phyloP scores from a whole-genome alignment of 371 early-diverging fungal genomes.

The Conidiobolus incongruus region DNA sequence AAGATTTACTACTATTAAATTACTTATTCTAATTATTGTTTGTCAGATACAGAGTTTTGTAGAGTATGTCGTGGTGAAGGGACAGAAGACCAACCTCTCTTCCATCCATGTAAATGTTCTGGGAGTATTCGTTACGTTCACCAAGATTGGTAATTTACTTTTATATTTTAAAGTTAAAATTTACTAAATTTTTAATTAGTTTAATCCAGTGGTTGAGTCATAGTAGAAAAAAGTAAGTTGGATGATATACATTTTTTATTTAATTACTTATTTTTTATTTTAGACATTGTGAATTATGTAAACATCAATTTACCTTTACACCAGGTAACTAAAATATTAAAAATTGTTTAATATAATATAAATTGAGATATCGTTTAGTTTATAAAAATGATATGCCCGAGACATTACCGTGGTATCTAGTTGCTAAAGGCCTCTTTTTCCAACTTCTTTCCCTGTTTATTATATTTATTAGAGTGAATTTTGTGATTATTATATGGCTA shows the following conservation, averaged over 20 bases:
- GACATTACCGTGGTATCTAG: conserved; percentile 22
- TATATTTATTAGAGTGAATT: conserved; percentile 12
- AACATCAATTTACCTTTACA: conserved; percentile 58
- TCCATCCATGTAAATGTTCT: conserved; percentile 83
- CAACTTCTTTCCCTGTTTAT: conserved; percentile 12
- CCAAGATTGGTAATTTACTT: conserved; percentile 44
- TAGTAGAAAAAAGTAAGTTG: conserved; percentile 43
- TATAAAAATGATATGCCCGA: conserved; percentile 53
- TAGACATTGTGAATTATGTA: conserved; percentile 77
- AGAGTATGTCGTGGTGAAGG: conserved; percentile 74
- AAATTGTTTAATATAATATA: background rate
- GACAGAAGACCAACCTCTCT: conserved; percentile 57
- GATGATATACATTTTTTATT: background rate
- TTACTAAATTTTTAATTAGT: conserved; percentile 12
- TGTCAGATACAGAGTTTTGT: conserved; percentile 74
- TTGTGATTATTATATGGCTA: too few species aligned
- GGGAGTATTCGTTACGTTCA: conserved; percentile 82
- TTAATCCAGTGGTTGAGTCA: conserved; percentile 73
- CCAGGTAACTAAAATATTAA: conserved; percentile 27
- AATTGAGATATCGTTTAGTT: conserved; percentile 11
- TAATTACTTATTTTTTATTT: conserved; percentile 1
- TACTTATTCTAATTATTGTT: too few species aligned
- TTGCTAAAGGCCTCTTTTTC: conserved; percentile 19
- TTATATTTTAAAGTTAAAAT: background rate
- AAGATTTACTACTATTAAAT: too few species aligned